Percentiles rank a stretch among this genome's conserved stretches.
phyloP scores from a whole-genome alignment of 2,329 filamentous ascomycete genomes.

The Nothophoma quercina region DNA sequence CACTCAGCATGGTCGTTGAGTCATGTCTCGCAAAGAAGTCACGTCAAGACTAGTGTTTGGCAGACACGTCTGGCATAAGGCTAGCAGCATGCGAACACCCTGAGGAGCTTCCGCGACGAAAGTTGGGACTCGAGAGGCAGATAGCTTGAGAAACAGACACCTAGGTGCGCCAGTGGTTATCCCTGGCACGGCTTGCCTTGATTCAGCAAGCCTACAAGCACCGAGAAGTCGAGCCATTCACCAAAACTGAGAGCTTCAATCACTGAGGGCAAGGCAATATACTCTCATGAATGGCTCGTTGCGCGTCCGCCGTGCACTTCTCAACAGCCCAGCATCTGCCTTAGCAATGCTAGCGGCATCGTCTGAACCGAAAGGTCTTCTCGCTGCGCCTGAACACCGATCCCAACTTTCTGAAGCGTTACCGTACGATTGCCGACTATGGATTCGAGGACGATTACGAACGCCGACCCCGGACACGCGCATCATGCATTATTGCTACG shows the following conservation, averaged over 20 bases:
- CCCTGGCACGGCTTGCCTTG: conserved; percentile 23
- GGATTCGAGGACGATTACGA: conserved; percentile 33
- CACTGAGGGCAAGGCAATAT: conserved; percentile 24
- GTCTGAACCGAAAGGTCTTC: conserved; percentile 25
- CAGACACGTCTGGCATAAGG: conserved; percentile 41
- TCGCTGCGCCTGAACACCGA: conserved; percentile 27
- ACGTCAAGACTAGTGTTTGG: conserved; percentile 39
- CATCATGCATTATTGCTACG: conserved; percentile 36
- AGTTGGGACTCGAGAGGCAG: conserved; percentile 30
- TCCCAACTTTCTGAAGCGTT: conserved; percentile 38
- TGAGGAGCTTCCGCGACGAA: conserved; percentile 36
- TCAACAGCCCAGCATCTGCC: conserved; percentile 6
- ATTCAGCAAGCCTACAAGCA: conserved; percentile 19
- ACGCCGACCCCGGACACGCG: conserved; percentile 33
- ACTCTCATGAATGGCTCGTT: conserved; percentile 29
- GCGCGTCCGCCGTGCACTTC: conserved; percentile 20
- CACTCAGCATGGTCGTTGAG: conserved; percentile 34
- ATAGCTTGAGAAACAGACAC: conserved; percentile 23
- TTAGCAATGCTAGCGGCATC: neutral
- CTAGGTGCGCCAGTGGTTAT: conserved; percentile 24
- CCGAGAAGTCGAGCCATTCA: conserved; percentile 22
- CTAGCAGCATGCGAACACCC: conserved; percentile 45
- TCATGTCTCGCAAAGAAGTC: conserved; percentile 40
- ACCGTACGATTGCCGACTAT: conserved; percentile 29
- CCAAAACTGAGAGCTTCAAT: conserved; percentile 19